Percentiles rank a stretch among this genome's conserved stretches.
Evolutionary conservation across 331 rosid genomes (phyloP).

Genomic region (Quercus phellos): DNA sequence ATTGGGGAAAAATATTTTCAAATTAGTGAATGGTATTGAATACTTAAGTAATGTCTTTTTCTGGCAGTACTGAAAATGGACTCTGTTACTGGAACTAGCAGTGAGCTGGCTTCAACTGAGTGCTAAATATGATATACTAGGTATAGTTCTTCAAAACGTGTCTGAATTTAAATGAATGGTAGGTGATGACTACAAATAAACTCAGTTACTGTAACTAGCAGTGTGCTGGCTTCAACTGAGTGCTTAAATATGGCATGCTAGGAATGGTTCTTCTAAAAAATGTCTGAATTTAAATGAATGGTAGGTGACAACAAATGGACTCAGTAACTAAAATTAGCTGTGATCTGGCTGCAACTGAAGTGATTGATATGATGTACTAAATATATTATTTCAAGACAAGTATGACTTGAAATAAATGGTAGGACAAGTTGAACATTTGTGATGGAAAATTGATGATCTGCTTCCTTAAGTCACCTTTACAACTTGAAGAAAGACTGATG

Average conservation of each 20-base stretch:
- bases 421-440: no score
- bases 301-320: neutral
- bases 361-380: no score
- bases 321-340: no score
- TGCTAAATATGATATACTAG: neutral
- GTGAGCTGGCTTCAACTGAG: neutral
- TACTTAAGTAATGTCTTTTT: neutral
- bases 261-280: neutral
- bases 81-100: neutral
- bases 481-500: no score
- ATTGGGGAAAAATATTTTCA: neutral
- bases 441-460: no score
- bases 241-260: neutral
- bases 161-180: neutral
- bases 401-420: no score
- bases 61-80: neutral
- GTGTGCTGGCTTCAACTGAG: neutral
- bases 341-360: no score
- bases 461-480: no score
- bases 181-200: neutral
- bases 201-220: no score
- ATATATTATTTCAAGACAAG: no score
- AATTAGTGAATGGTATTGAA: neutral
- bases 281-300: neutral
- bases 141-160: neutral